Conservation (phyloP, 2,329 filamentous ascomycete species). For the Macrophomina phaseolina region DNA sequence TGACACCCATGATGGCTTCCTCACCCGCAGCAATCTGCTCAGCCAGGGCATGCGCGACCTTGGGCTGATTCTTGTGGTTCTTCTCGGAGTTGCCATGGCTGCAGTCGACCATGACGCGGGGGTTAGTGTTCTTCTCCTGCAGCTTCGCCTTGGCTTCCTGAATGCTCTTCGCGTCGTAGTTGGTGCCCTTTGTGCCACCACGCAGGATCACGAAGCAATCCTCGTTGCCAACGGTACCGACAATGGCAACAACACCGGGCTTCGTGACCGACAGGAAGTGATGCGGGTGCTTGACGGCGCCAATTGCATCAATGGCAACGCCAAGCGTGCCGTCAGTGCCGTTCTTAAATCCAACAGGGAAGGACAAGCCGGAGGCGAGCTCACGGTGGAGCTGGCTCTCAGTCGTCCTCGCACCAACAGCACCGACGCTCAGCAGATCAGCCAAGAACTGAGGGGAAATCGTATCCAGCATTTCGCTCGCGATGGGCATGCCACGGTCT, state of each 20-base stretch:
- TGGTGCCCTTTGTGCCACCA: slow-evolving; percentile 90
- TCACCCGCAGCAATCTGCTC: slow-evolving; percentile 87
- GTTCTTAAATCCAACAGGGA: slow-evolving; percentile 99
- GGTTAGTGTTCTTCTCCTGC: slow-evolving; percentile 71
- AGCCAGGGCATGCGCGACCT: slow-evolving; percentile 81
- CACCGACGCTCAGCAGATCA: slow-evolving; percentile 88
- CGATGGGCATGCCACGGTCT: slow-evolving; percentile 90
- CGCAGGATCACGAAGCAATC: slow-evolving; percentile 97
- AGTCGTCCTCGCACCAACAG: slow-evolving; percentile 93
- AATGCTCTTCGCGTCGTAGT: slow-evolving; percentile 88
- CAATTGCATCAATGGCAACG: slow-evolving; percentile 94
- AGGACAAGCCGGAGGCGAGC: slow-evolving; percentile 88
- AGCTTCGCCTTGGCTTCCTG: slow-evolving; percentile 81
- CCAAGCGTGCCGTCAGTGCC: slow-evolving; percentile 90
- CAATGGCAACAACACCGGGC: slow-evolving; percentile 92
- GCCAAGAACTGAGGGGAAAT: slow-evolving; percentile 97
- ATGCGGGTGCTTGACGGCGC: slow-evolving; percentile 87
- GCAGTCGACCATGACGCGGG: slow-evolving; percentile 96
- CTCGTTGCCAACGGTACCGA: slow-evolving; percentile 91
- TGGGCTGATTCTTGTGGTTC: slow-evolving; percentile 96
- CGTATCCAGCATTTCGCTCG: slow-evolving; percentile 97
- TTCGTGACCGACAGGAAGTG: slow-evolving; percentile 98
- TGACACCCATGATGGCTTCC: slow-evolving; percentile 89
- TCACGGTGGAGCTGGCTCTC: slow-evolving; percentile 96
- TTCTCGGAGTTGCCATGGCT: slow-evolving; percentile 96